Base-by-base conservation (phyloP, 345 rosid species). In the Dipteronia sinensis region DNA sequence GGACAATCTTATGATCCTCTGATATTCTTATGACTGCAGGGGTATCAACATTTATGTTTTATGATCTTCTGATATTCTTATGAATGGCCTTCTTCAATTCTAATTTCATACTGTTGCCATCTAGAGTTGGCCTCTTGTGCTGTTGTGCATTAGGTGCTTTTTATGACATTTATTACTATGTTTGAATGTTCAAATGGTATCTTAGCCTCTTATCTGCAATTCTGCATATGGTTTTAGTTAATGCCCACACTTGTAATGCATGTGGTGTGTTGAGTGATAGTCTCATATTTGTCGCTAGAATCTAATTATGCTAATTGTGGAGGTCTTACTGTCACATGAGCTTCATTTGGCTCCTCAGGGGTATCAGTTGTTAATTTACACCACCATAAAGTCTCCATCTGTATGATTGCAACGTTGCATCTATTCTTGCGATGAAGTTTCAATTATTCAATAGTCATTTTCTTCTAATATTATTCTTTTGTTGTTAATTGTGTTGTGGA, bases 371-470 rank as follows among this genome's bases (percentile, higher is more conserved):
- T 34, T 23, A 4, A 68, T 19, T 15, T 72, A 69, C 74, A 71
- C 38, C 74, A 29, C 27, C 29, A 23, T 10, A 47, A 27, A 47
- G 27, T 49, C 29, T 49, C 22, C 40, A n/a, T 19, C 61, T 3
- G 47, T 82, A 55, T 74, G 17, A 49, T 53, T 53, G 44, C 20
- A 31, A 63, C 15, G 68, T 67, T 76, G 34, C 67, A 20, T 67
- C 58, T 65, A 51, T 58, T 59, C 29, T 72, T 20, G 17, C 34
- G 22, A 16, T n/a, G n/a, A 72, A 15, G 29, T 23, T 25, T 27
- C 7, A 42, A 15, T 17, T 44, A 1, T 56, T 70, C 29, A 7
- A 2, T 59, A 55, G 25, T 58, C 47, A 47, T 72, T 23, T 53
- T 40, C 23, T 65, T 44, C 40, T 68, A 38, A 16, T 67, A 61